Evolutionary conservation across 257 asterid genomes (phyloP).

Genomic region (Jaltomata sinuosa): DNA sequence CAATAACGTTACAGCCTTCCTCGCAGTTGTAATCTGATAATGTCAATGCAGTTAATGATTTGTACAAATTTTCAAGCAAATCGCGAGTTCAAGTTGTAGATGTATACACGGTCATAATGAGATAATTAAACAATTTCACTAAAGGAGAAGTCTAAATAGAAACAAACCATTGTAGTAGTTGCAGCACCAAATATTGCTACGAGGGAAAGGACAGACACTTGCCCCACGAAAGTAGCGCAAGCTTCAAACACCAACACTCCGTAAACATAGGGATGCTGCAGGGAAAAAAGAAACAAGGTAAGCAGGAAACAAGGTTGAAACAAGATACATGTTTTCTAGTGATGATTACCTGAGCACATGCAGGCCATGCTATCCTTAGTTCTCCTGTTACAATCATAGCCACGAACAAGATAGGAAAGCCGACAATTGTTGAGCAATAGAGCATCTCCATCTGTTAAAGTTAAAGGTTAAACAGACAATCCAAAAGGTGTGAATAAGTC

Average conservation of each 20-base stretch:
- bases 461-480: not conserved
- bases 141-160: not conserved
- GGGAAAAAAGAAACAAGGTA: not conserved
- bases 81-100: not conserved
- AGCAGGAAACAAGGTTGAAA: not conserved
- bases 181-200: conserved; percentile 93
- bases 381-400: conserved; percentile 92
- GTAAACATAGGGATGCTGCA: conserved; percentile 88
- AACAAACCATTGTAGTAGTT: conserved; percentile 81
- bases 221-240: conserved; percentile 86
- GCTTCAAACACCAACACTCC: conserved; percentile 91
- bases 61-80: not conserved
- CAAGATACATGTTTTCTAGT: not conserved
- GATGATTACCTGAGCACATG: conserved; percentile 59
- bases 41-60: not conserved
- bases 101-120: not conserved
- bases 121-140: not conserved
- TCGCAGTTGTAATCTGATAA: conserved; percentile 80
- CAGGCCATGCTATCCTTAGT: conserved; percentile 62
- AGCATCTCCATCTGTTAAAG: conserved; percentile 85
- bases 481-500: not conserved
- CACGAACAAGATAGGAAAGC: conserved; percentile 89
- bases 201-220: conserved; percentile 91
- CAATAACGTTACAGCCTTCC: conserved; percentile 81
- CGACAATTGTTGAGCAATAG: conserved; percentile 89